Conservation (phyloP, 164 flowering plant species). For the Chimonanthus salicifolius region DNA sequence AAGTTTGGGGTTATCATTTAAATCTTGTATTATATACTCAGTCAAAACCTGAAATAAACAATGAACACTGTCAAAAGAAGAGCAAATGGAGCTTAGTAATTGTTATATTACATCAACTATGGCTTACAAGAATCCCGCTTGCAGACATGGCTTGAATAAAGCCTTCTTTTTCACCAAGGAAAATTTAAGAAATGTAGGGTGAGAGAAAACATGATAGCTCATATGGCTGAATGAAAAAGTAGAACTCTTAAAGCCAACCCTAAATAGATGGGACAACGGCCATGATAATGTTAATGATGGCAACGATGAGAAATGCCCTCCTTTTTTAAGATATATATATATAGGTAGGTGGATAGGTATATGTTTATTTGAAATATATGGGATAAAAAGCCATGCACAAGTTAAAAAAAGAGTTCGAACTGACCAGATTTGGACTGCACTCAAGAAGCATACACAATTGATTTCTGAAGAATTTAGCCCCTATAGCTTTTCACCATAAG, state of each 20-base stretch:
- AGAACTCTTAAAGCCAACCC: too few relatives aligned
- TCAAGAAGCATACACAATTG: not conserved
- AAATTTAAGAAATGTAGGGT: too few relatives aligned
- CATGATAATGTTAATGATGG: too few relatives aligned
- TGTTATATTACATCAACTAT: not conserved
- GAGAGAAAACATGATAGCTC: too few relatives aligned
- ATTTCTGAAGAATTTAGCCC: not conserved
- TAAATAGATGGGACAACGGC: too few relatives aligned
- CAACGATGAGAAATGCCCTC: too few relatives aligned
- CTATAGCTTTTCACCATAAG: not conserved
- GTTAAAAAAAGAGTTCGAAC: not conserved
- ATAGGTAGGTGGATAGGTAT: not conserved
- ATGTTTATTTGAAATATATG: not conserved
- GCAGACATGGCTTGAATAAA: not conserved
- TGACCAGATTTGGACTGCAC: not conserved
- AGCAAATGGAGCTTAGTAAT: not conserved
- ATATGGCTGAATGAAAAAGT: too few relatives aligned
- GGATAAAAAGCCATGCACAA: not conserved
- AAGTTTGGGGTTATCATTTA: conserved; percentile 74
- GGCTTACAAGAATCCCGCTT: not conserved
- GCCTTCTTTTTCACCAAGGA: not conserved
- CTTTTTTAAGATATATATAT: too few relatives aligned
- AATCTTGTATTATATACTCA: conserved; percentile 80
- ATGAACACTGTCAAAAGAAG: not conserved
- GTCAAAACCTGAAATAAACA: conserved; percentile 65